Base-by-base conservation (phyloP, 1,284 basidiomycete species). In the Ceratobasidium sp. region DNA sequence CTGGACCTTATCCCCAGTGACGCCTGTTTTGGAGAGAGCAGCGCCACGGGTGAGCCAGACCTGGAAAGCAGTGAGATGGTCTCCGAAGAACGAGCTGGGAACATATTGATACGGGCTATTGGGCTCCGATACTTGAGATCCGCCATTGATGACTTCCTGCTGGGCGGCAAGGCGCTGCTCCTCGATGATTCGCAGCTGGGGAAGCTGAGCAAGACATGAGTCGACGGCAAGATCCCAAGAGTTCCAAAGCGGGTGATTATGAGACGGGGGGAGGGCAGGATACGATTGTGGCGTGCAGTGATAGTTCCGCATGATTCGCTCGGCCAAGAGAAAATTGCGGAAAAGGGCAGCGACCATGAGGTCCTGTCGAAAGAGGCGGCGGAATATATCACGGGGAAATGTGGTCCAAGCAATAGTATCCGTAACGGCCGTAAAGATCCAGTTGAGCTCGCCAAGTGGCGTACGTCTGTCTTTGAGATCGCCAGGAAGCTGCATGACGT, bases 361-460 rank as follows among this genome's bases (percentile, higher is more conserved):
- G 81, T 99, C 97, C 76, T 97, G 98, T 60, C 98, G 89, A 83
- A 99, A 99, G 41, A 99, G 86, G 48, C 95, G 90, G 54, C 96
- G 96, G 84, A 99, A 99, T 14, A 96, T 90, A 66, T 97, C 95
- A 65, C 93, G 89, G 24, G 96, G 94, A 80, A 99, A 96, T 0
- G 96, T 95, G 14, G 97, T 96, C 97, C 98, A 99, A 15, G 98
- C 98, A 77, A 99, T 99, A 8, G 97, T 99, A 83, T 99, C 97
- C 19, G 97, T 99, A 77, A 99, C 96, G 51, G 97, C 96, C 1
- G 96, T 99, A 84, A 99, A 99, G 79, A 99, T 99, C 97, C 98
- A 99, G 83, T 98, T 98, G 33, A 99, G 89, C 83, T 99, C 97
- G 67, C 97, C 97, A 1, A 99, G 87, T 0, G 97, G 97, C 2